phyloP scores from a whole-genome alignment of 2,329 filamentous ascomycete genomes.

The Hymenoscyphus infarciens region DNA sequence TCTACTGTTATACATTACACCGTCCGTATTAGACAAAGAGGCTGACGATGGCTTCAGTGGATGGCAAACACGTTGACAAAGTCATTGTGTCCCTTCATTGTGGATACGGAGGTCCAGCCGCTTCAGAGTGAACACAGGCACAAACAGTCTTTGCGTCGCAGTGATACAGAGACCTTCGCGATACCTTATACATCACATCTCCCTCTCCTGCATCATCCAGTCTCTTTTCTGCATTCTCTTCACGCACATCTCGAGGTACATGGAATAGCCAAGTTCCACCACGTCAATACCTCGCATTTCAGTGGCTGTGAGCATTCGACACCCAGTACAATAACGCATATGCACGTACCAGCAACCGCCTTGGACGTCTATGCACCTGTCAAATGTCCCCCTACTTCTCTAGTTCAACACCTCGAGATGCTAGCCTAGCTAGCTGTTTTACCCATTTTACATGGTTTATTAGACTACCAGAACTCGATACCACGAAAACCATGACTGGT shows the following conservation, averaged over 20 bases:
- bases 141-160: neutral
- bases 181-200: neutral
- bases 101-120: neutral
- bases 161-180: neutral
- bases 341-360: neutral
- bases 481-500: no score
- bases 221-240: neutral
- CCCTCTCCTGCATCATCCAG: neutral
- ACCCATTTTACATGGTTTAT: no score
- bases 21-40: neutral
- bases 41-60: neutral
- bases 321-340: neutral
- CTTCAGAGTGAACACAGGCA: neutral
- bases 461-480: no score
- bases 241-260: neutral
- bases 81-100: neutral
- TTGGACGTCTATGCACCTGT: neutral
- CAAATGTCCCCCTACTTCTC: neutral
- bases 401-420: neutral
- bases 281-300: neutral
- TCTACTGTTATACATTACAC: neutral
- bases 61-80: constrained; percentile 3
- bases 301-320: neutral
- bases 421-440: no score
- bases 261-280: neutral